A percentile compares a stretch with the other conserved stretches of the same genome.
These are phyloP conservation scores for Plicaturopsis crispa DNA, from an alignment of 768 basidiomycete species.

Conservation along the genomic window DNA sequence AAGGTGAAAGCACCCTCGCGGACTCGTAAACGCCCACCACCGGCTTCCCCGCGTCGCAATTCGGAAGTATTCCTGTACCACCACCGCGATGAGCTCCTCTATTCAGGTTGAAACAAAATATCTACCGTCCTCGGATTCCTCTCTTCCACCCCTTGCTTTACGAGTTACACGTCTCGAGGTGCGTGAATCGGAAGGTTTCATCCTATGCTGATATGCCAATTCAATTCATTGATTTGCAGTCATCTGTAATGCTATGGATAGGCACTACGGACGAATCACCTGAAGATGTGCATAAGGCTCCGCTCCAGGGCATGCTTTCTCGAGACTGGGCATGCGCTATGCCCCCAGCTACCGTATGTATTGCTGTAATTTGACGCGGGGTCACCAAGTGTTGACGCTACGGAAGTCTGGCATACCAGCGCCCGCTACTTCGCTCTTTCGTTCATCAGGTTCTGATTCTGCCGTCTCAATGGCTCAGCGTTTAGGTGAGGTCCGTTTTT, in stretches of 20 bases:
- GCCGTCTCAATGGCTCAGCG: slow-evolving; percentile 73
- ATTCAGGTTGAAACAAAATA: slow-evolving; percentile 42
- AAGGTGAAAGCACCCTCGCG: background rate
- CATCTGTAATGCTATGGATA: slow-evolving; percentile 82
- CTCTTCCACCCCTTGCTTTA: slow-evolving; percentile 51
- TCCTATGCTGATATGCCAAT: too few species aligned
- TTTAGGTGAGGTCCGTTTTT: slow-evolving; percentile 46
- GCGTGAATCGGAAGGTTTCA: too few species aligned
- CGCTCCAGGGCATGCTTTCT: slow-evolving; percentile 48
- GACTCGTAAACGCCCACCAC: background rate
- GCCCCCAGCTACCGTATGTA: slow-evolving; percentile 41
- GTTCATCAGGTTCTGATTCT: slow-evolving; percentile 51
- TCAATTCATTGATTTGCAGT: too few species aligned
- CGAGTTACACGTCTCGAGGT: slow-evolving; percentile 60
- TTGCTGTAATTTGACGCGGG: background rate
- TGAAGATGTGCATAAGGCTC: slow-evolving; percentile 40
- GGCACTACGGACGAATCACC: slow-evolving; percentile 45
- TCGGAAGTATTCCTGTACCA: background rate
- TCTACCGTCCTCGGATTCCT: slow-evolving; percentile 39
- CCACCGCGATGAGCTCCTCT: slow-evolving; percentile 7
- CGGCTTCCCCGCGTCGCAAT: too few species aligned
- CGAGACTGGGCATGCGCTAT: slow-evolving; percentile 82
- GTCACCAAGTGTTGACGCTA: background rate
- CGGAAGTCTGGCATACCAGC: slow-evolving; percentile 17
- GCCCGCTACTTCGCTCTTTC: slow-evolving; percentile 58